Evolutionary conservation across 768 basidiomycete species (phyloP), one percentile per base, ranked within the genome.

Genomic region (Macrolepiota fuliginosa): DNA sequence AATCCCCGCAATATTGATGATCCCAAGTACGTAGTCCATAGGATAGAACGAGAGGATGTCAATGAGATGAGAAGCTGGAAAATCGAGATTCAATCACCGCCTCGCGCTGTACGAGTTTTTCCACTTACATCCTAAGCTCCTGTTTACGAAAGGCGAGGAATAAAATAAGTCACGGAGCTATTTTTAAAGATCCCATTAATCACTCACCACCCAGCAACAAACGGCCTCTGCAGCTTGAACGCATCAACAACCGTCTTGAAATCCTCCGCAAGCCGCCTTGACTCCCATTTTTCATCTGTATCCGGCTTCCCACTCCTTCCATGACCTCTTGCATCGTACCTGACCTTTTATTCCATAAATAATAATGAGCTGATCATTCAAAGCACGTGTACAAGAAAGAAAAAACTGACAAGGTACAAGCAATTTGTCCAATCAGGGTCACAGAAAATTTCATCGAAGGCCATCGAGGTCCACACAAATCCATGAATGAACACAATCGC

Each of bases 401-500:
- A 17, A 45, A 39, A 24, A 56, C 71, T 19, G 53, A 74, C 74
- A 59, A 74, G 65, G 52, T 72, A 74, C 46, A 74, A 69, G 11
- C 63, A 42, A 27, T 65, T 62, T n/a, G 69, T 60, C 40, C 72
- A 65, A 25, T 58, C 55, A 25, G 61, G 36, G 61, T 79, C 73
- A 9, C 64, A 62, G 63, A 80, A 77, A 51, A 79, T 69, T 49
- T 69, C 69, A 50, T 79, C 78, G 65, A 75, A 81, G 9, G 72
- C 72, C 22, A 66, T 59, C 12, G 71, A 70, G 39, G 73, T 74
- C 63, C 75, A 69, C 6, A 69, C 68, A 58, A 82, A 69, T 2
- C 79, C 79, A 64, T 79, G 79, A 17, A 79, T 67, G 64, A 81
- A 79, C 45, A 81, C 74, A 25, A 82, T 58, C 45, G 73, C 68